Conservation (phyloP, 805 yeast genomes). For the Pichia deserticola region DNA sequence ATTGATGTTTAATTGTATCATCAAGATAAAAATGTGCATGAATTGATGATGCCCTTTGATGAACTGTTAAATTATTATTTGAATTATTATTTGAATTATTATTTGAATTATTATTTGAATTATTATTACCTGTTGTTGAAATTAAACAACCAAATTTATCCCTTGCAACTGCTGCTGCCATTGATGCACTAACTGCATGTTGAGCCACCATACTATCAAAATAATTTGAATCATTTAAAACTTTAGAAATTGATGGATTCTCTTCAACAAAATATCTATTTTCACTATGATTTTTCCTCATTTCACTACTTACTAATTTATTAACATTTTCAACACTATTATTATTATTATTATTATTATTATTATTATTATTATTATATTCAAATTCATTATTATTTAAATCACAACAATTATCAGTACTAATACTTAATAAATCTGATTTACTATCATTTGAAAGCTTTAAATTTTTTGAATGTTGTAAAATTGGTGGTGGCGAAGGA, state of each 20-base stretch:
- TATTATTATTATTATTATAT: background rate
- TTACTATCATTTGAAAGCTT: background rate
- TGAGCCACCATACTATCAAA: constrained; percentile 27
- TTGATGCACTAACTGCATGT: constrained; percentile 33
- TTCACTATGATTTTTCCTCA: background rate
- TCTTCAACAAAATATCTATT: background rate
- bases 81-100: background rate
- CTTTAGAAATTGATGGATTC: constrained; percentile 3
- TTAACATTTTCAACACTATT: background rate
- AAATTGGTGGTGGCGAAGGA: constrained; percentile 70
- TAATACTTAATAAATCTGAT: background rate
- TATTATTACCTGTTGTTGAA: constrained; percentile 12
- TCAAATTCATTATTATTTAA: background rate
- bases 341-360: background rate
- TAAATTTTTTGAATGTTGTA: constrained; percentile 22
- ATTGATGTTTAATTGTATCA: constrained; percentile 51
- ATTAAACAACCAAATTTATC: constrained; percentile 10
- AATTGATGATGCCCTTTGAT: constrained; percentile 52
- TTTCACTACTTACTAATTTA: too few relatives aligned
- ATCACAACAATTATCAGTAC: background rate
- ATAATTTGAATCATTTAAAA: background rate
- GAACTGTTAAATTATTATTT: constrained; percentile 15
- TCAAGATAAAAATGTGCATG: constrained; percentile 77
- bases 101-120: background rate
- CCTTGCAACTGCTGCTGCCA: constrained; percentile 34